phyloP scores from a whole-genome alignment of 2,329 filamentous ascomycete genomes.

The Scytalidium sp. region DNA sequence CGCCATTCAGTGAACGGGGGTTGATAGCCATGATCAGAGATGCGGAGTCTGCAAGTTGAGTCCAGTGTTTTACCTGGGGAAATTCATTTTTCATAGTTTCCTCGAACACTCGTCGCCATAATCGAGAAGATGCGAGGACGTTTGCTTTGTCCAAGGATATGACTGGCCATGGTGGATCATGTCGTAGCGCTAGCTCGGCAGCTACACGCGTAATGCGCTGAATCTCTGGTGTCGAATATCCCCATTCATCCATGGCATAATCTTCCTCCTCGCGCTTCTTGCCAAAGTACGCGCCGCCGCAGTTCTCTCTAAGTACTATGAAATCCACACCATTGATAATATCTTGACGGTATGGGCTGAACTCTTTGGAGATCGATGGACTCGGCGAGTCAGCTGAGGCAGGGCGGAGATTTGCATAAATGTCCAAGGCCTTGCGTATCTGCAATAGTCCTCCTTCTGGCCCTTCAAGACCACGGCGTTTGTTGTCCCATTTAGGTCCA shows the following conservation, averaged over 20 bases:
- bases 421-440: not conserved
- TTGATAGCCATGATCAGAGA: conserved; percentile 1
- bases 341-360: not conserved
- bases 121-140: conserved; percentile 1
- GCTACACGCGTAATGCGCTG: conserved; percentile 2
- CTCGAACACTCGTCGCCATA: conserved; percentile 1
- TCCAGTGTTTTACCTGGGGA: not conserved
- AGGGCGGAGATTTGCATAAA: conserved; percentile 2
- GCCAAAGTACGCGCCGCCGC: conserved; percentile 4
- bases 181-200: not conserved
- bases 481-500: conserved; percentile 1
- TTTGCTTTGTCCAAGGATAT: conserved; percentile 5
- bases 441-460: conserved; percentile 32
- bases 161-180: conserved; percentile 1
- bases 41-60: conserved; percentile 1
- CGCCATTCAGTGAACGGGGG: conserved; percentile 1
- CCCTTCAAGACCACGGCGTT: not conserved
- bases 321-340: conserved; percentile 2
- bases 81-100: conserved; percentile 1
- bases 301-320: conserved; percentile 1
- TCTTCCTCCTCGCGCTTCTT: conserved; percentile 1
- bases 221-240: conserved; percentile 1
- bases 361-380: not conserved
- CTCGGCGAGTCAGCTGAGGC: not conserved
- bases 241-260: not conserved